Conservation (phyloP, 805 yeast genomes). For the Hermanozyma aechmeae region DNA sequence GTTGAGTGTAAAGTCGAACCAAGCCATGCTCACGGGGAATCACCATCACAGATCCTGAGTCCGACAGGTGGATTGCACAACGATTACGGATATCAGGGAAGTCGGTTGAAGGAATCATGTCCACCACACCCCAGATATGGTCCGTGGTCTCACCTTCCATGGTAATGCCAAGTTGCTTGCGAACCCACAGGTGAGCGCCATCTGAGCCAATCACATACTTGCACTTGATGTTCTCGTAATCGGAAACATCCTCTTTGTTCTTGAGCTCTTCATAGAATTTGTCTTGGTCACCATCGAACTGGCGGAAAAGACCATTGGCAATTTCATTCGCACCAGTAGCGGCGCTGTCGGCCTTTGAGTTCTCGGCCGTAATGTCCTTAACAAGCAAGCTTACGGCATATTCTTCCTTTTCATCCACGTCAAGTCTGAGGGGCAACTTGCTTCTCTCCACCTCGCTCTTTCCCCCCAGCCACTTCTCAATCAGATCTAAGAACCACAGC, state of each 20-base stretch:
- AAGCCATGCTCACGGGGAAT: constrained; percentile 24
- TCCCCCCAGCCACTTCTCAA: constrained; percentile 10
- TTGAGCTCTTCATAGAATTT: constrained; percentile 5
- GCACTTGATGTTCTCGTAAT: constrained; percentile 13
- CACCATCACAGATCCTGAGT: constrained; percentile 20
- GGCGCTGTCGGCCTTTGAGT: constrained; percentile 5
- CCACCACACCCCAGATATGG: constrained; percentile 26
- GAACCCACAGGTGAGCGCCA: constrained; percentile 18
- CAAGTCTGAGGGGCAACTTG: constrained; percentile 7
- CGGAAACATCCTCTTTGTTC: constrained; percentile 3
- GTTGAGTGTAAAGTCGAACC: constrained; percentile 21
- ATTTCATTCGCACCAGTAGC: constrained; percentile 10
- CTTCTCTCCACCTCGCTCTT: constrained; percentile 10
- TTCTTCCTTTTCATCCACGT: constrained; percentile 8
- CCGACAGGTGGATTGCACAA: constrained; percentile 22
- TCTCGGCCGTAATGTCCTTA: constrained; percentile 6
- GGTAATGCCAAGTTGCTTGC: constrained; percentile 19
- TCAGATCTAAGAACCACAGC: constrained; percentile 14
- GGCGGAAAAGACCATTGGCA: constrained; percentile 17
- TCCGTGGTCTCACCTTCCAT: constrained; percentile 27
- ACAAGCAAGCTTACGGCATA: constrained; percentile 10
- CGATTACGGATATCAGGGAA: constrained; percentile 25
- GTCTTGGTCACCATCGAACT: constrained; percentile 14
- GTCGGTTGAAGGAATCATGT: constrained; percentile 22
- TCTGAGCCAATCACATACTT: constrained; percentile 21